phyloP scores from a whole-genome alignment of 2,329 filamentous ascomycete species.

The Penicillium sp. region DNA sequence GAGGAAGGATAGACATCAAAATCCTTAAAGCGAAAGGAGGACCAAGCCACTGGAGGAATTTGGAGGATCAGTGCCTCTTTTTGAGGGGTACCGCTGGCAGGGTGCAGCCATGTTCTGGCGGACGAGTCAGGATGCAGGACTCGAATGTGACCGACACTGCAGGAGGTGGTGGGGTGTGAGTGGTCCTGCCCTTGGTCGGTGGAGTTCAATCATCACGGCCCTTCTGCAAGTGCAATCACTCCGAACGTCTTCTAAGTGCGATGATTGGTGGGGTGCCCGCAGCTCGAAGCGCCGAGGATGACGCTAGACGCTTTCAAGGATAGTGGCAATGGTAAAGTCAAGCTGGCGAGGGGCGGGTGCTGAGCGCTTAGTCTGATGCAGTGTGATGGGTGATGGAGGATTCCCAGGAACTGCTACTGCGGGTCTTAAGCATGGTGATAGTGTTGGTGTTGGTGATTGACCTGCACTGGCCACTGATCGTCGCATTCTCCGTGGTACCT shows the following conservation, averaged over 20 bases:
- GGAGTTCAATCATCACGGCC: constrained; percentile 26
- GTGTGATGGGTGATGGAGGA: constrained; percentile 14
- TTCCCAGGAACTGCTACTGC: constrained; percentile 1
- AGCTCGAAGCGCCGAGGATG: constrained; percentile 35
- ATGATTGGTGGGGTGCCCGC: constrained; percentile 31
- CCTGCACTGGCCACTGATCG: neutral
- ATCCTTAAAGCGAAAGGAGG: constrained; percentile 13
- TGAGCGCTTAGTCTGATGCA: constrained; percentile 31
- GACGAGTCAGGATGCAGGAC: constrained; percentile 34
- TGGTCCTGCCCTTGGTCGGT: constrained; percentile 12
- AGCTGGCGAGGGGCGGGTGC: neutral
- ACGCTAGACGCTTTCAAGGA: constrained; percentile 29
- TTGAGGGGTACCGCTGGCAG: constrained; percentile 32
- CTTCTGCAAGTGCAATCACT: constrained; percentile 41
- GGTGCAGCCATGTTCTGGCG: constrained; percentile 22
- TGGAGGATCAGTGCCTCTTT: constrained; percentile 33
- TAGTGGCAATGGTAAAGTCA: constrained; percentile 6
- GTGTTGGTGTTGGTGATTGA: neutral
- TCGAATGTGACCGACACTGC: constrained; percentile 38
- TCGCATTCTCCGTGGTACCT: neutral
- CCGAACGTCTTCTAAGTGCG: constrained; percentile 8
- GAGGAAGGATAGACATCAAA: constrained; percentile 15
- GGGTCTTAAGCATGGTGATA: constrained; percentile 1
- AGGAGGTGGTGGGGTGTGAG: constrained; percentile 22
- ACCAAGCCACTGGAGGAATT: constrained; percentile 23